Evolutionary conservation across 768 basidiomycete species (phyloP), one percentile per base, ranked within the genome.

Genomic region (Mycena haematopus): DNA sequence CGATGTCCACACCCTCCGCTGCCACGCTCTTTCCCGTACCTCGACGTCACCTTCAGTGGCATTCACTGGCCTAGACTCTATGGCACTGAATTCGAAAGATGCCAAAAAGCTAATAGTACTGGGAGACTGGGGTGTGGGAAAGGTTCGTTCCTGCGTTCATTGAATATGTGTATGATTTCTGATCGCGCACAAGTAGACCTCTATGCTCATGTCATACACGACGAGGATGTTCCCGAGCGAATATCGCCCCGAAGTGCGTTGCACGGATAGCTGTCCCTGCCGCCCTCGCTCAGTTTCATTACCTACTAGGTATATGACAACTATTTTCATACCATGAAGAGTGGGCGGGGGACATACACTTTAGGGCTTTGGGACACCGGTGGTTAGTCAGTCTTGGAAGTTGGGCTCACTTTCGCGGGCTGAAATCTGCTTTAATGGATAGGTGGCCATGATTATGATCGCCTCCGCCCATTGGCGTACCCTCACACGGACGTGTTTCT

Each of bases 391-490:
- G 22, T 54, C 27, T 15, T 19, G 50, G 25, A 27, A 45, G 19
- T 10, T 31, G 45, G 6, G 6, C 36, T 38, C 40, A 3, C 40
- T 42, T 8, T n/a, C 7, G n/a, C n/a, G 40, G 0, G 6, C 1
- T 21, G 36, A 38, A 31, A 31, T 4, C 19, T n/a, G 7, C n/a
- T 42, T 42, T 21, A 6, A 42, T 47, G 44, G 17, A 44, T 65
- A 94, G 95, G 95, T 76, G 96, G 99, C 84, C 96, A 99, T 84
- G 97, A 98, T 85, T 99, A 99, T 77, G 96, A 99, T 76, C 92
- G 96, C 72, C 91, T 99, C 68, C 93, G 97, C 71, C 96, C 96
- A 72, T 81, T 99, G 80, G 97, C 96, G 73, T 99, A 99, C 84
- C 97, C 96, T 35, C 96, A 99, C 80, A 99, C 96, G 64, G 97